Evolutionary conservation across 306 rosid genomes (phyloP).

Genomic region (Prunus fruticosa): DNA sequence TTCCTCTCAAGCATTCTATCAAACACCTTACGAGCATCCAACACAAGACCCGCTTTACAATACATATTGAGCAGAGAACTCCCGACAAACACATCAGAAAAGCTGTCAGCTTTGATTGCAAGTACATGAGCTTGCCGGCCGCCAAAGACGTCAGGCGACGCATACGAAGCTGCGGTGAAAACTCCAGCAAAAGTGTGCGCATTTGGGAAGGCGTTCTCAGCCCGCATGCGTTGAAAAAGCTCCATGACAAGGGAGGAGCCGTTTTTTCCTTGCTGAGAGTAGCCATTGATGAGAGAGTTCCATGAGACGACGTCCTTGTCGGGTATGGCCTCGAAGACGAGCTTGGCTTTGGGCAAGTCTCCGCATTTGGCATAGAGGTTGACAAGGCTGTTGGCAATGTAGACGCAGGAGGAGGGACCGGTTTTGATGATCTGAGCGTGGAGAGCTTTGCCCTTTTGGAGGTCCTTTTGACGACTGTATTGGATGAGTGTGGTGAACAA

Average conservation of each 20-base stretch:
- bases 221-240: constrained; percentile 55
- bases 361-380: constrained; percentile 61
- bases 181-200: constrained; percentile 68
- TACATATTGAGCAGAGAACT: constrained; percentile 67
- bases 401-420: constrained; percentile 25
- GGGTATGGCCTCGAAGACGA: constrained; percentile 38
- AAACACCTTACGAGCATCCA: constrained; percentile 67
- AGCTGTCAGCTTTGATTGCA: constrained; percentile 49
- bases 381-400: constrained; percentile 56
- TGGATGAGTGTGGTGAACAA: constrained; percentile 29
- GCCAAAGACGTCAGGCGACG: constrained; percentile 11
- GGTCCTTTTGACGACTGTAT: constrained; percentile 39
- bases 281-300: constrained; percentile 77
- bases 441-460: constrained; percentile 38
- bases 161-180: constrained; percentile 50
- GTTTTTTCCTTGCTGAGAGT: constrained; percentile 41
- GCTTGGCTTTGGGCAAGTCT: constrained; percentile 36
- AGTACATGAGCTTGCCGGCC: constrained; percentile 53
- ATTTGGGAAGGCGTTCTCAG: constrained; percentile 42
- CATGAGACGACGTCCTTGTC: constrained; percentile 66
- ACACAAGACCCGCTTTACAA: constrained; percentile 49
- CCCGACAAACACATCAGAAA: constrained; percentile 65
- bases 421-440: constrained; percentile 55
- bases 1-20: constrained; percentile 64
- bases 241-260: constrained; percentile 34